Evolutionary conservation across 1,139 yeast species (phyloP).

Genomic region (Meyerozyma elateridarum): DNA sequence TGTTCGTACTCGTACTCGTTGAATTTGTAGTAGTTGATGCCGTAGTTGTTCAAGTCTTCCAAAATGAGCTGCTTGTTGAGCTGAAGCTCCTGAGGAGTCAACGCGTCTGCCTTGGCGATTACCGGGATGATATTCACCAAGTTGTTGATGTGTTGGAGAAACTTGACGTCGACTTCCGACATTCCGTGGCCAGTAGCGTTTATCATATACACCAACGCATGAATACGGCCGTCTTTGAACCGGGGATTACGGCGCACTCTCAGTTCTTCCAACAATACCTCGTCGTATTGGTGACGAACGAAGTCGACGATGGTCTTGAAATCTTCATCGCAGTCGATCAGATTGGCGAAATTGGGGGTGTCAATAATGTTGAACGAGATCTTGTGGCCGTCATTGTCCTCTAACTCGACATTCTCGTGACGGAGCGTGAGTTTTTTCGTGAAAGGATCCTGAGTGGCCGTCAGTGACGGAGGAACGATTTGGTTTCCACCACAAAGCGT

Average conservation of each 20-base stretch:
- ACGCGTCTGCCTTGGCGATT: constrained; percentile 52
- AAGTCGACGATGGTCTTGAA: constrained; percentile 44
- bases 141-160: constrained; percentile 46
- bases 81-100: constrained; percentile 44
- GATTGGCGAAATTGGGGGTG: constrained; percentile 61
- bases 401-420: constrained; percentile 64
- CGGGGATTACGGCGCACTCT: constrained; percentile 54
- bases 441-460: constrained; percentile 40
- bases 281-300: constrained; percentile 53
- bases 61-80: constrained; percentile 40
- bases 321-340: constrained; percentile 31
- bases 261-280: constrained; percentile 53
- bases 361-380: constrained; percentile 60
- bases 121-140: constrained; percentile 57
- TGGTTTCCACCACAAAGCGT: constrained; percentile 77
- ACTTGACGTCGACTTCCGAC: constrained; percentile 41
- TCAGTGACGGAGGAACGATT: constrained; percentile 28
- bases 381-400: constrained; percentile 73
- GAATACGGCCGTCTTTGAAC: constrained; percentile 55
- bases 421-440: constrained; percentile 53
- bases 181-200: constrained; percentile 51
- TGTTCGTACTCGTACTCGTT: constrained; percentile 47
- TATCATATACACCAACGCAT: constrained; percentile 57
- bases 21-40: constrained; percentile 41
- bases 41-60: constrained; percentile 37